Base-by-base conservation (phyloP, 2,329 filamentous ascomycete genomes). In the Allantophomopsis cytisporea region DNA sequence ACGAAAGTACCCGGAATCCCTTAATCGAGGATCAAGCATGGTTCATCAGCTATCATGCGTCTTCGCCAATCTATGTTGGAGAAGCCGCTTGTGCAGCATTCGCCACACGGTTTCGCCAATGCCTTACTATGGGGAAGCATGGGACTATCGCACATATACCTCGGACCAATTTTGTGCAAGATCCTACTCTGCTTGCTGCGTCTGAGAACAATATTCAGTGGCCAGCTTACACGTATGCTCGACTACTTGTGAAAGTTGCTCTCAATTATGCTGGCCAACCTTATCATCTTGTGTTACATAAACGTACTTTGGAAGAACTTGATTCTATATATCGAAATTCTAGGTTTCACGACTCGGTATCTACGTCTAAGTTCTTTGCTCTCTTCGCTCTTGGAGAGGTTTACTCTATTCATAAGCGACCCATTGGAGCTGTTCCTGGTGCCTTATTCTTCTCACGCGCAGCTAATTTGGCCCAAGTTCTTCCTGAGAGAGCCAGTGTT, bases 381-480 rank as follows among this genome's bases (percentile, higher is more conserved):
- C 44, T 66, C 7, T 64, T 66, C 50, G 61, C 61, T 0, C 53
- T 66, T 32, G 63, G 63, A 0, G 61, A 66, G 37, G 60, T 63
- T 2, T 66, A 66, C 41, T 63, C 62, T 0, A 60, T 61, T 36
- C 23, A 28, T 28, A 28, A 28, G 11, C 23, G 23, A 8, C 23
- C 8, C 10, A 8, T 28, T 28, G 46, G 56, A 40, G 23, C 23
- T 28, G 61, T 66, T 1, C 63, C 64, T 0, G 64, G 63, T 0
- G 63, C 61, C 1, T 56, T 58, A 1, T 66, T 64, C 36, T 66
- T 64, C 46, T 54, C 62, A 2, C 52, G 54, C 6, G 55, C 63
- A 1, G 53, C 65, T 38, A 56, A 53, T 2, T 36, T 64, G 15
- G 50, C 63, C 11, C 61, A 61, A 15, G 57, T 65, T n/a, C 47